These are phyloP conservation scores for Verticillium longisporum DNA, from an alignment of 2,329 filamentous ascomycete species.

Conservation along the genomic window DNA sequence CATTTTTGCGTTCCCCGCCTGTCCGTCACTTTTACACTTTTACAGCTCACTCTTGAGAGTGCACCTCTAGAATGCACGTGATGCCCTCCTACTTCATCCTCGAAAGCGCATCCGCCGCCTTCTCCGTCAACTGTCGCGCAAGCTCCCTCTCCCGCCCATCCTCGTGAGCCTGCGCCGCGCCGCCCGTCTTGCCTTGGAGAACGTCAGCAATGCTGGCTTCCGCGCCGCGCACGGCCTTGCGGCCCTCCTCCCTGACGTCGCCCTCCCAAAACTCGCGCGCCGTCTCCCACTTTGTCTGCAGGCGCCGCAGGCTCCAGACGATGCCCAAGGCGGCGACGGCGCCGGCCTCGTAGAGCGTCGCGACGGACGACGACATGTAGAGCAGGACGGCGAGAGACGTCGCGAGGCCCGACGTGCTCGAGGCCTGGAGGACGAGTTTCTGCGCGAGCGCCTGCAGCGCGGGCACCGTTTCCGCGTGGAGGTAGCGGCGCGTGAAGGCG, in stretches of 20 bases:
- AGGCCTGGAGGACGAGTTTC: constrained; percentile 66
- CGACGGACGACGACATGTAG: constrained; percentile 48
- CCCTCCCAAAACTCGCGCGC: constrained; percentile 57
- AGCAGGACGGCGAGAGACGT: constrained; percentile 46
- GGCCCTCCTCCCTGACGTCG: constrained; percentile 60
- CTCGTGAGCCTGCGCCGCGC: constrained; percentile 13
- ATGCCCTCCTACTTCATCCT: constrained; percentile 32
- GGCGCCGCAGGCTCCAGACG: constrained; percentile 49
- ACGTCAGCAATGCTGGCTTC: constrained; percentile 46
- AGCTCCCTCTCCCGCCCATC: constrained; percentile 27
- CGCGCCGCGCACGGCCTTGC: constrained; percentile 52
- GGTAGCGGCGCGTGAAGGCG: constrained; percentile 58
- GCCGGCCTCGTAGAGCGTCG: constrained; percentile 52
- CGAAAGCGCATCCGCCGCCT: constrained; percentile 40
- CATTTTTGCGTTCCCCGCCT: neutral
- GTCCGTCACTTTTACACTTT: neutral
- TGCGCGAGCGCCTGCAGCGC: constrained; percentile 68
- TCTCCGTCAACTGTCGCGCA: constrained; percentile 37
- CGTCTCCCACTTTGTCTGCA: constrained; percentile 58
- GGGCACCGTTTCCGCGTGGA: constrained; percentile 61
- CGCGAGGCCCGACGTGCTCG: constrained; percentile 63
- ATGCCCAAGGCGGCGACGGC: constrained; percentile 55
- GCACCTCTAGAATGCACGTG: neutral
- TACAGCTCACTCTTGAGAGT: neutral
- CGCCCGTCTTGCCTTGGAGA: constrained; percentile 25